phyloP scores from a whole-genome alignment of 2,329 filamentous ascomycete species.

The Fusarium torulosum region DNA sequence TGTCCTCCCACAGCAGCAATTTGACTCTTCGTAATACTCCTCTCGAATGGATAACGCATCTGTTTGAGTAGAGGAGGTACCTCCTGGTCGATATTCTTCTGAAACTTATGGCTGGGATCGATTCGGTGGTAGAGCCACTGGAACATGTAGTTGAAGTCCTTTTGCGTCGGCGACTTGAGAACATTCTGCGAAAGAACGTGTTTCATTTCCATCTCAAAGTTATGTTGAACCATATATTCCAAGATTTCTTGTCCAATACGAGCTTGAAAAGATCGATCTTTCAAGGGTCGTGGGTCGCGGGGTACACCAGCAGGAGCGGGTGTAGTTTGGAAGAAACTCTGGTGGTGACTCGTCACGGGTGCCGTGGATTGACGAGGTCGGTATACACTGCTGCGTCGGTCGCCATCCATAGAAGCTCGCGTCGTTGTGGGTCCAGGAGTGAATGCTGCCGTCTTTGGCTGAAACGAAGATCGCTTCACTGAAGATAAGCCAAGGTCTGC shows the following conservation, averaged over 20 bases:
- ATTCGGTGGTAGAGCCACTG: slow-evolving; percentile 98
- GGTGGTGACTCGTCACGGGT: slow-evolving; percentile 81
- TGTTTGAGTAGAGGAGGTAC: slow-evolving; percentile 94
- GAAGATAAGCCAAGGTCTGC: slow-evolving; percentile 85
- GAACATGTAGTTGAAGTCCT: slow-evolving; percentile 98
- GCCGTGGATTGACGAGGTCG: slow-evolving; percentile 74
- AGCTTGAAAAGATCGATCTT: slow-evolving; percentile 82
- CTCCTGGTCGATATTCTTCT: slow-evolving; percentile 95
- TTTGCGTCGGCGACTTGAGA: slow-evolving; percentile 94
- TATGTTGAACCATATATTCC: slow-evolving; percentile 92
- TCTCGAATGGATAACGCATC: slow-evolving; percentile 93
- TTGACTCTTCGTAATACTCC: slow-evolving; percentile 95
- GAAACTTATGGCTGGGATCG: slow-evolving; percentile 92
- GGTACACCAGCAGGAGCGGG: slow-evolving; percentile 85
- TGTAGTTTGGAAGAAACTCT: slow-evolving; percentile 94
- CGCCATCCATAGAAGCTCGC: slow-evolving; percentile 64
- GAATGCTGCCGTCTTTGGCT: slow-evolving; percentile 74
- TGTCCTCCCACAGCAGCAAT: slow-evolving; percentile 94
- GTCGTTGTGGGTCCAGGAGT: slow-evolving; percentile 64
- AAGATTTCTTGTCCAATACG: slow-evolving; percentile 89
- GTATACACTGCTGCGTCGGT: slow-evolving; percentile 85
- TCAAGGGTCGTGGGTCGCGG: slow-evolving; percentile 86
- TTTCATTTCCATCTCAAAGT: slow-evolving; percentile 98
- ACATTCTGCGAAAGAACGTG: slow-evolving; percentile 91
- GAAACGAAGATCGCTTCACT: slow-evolving; percentile 84